phyloP scores from a whole-genome alignment of 495 filamentous ascomycete species.

The Aspergillus asperescens region DNA sequence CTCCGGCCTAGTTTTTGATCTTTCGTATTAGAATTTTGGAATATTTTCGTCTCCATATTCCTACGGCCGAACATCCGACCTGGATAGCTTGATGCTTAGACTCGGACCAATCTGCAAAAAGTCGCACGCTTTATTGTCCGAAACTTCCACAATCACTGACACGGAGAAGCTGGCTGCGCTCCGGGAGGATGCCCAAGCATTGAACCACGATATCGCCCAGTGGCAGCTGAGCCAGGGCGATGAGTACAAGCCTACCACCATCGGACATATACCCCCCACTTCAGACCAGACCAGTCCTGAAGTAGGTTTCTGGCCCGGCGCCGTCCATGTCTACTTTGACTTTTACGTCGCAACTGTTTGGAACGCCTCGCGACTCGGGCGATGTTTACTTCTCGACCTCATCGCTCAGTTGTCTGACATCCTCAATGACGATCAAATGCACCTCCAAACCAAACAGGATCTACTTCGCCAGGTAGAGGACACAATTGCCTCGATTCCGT shows the following conservation, averaged over 20 bases:
- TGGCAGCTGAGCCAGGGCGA: constrained; percentile 18
- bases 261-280: constrained; percentile 3
- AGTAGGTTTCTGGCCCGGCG: constrained; percentile 21
- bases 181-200: constrained; percentile 11
- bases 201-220: constrained; percentile 8
- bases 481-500: constrained; percentile 30
- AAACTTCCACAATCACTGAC: no score
- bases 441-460: background rate
- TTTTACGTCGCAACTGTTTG: constrained; percentile 26
- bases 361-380: constrained; percentile 27
- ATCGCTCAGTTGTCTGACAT: constrained; percentile 13
- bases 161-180: constrained; percentile 9
- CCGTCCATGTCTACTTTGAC: constrained; percentile 22
- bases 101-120: constrained; percentile 16
- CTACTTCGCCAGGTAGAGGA: constrained; percentile 15
- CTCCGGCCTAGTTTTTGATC: background rate
- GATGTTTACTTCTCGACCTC: constrained; percentile 19
- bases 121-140: constrained; percentile 5
- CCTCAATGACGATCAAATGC: background rate
- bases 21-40: background rate
- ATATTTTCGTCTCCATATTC: background rate
- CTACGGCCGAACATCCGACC: background rate
- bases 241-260: constrained; percentile 15
- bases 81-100: constrained; percentile 19
- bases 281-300: background rate